Percentiles rank a stretch among this genome's conserved stretches.
These are phyloP conservation scores for Rubia balearica DNA, from an alignment of 305 asterid species.

Conservation along the genomic window DNA sequence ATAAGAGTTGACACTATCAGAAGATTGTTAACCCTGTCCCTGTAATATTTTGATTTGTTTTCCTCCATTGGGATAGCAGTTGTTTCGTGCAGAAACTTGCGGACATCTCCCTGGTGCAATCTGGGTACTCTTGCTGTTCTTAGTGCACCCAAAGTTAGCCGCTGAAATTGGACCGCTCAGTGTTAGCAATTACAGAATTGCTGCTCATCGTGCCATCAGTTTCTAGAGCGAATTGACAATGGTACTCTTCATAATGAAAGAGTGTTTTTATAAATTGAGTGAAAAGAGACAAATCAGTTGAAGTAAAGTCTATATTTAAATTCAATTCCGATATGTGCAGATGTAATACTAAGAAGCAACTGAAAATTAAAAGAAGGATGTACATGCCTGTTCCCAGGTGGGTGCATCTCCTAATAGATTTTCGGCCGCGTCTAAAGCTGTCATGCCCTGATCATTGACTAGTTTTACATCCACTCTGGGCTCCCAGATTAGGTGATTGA, in stretches of 20 bases:
- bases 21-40: slow-evolving; percentile 1
- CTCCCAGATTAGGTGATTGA: background rate
- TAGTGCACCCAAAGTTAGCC: background rate
- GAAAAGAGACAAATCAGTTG: too few species aligned
- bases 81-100: background rate
- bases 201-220: background rate
- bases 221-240: background rate
- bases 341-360: too few species aligned
- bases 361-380: background rate
- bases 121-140: background rate
- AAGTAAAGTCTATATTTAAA: too few species aligned
- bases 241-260: too few species aligned
- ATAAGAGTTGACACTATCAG: background rate
- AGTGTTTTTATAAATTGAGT: too few species aligned
- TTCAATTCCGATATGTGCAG: too few species aligned
- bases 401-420: background rate
- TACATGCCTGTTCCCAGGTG: background rate
- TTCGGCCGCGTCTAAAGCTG: background rate
- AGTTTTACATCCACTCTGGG: background rate
- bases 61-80: background rate
- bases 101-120: background rate
- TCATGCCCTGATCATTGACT: background rate
- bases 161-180: background rate
- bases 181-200: background rate
- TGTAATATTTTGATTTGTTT: background rate